Conservation (phyloP, 2,329 filamentous ascomycete genomes). For the Epichloe sp. region DNA sequence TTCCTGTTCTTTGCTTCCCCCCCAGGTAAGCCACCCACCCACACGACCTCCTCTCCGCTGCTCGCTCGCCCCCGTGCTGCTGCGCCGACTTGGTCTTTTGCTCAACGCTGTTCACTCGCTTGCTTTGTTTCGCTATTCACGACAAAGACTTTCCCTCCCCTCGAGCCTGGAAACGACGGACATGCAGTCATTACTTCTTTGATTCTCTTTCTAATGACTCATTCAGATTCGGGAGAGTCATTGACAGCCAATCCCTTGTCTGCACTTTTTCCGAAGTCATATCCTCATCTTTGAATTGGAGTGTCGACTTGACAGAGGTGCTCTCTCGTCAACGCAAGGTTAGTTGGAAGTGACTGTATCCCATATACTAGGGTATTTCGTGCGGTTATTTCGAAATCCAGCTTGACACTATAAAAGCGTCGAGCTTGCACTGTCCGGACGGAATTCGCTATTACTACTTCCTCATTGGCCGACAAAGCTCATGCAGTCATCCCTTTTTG, state of each 20-base stretch:
- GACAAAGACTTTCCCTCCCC: neutral
- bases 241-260: slow-evolving; percentile 5
- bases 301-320: slow-evolving; percentile 7
- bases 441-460: neutral
- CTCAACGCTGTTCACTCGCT: slow-evolving; percentile 4
- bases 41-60: slow-evolving; percentile 7
- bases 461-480: neutral
- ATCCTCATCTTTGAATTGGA: neutral
- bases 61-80: slow-evolving; percentile 4
- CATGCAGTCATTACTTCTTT: neutral
- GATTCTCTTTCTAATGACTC: slow-evolving; percentile 3
- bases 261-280: slow-evolving; percentile 2
- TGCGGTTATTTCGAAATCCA: neutral
- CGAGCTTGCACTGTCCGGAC: neutral
- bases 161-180: neutral
- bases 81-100: slow-evolving; percentile 4
- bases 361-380: neutral
- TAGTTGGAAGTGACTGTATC: slow-evolving; percentile 5
- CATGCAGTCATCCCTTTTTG: neutral
- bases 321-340: slow-evolving; percentile 10
- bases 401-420: neutral
- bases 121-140: slow-evolving; percentile 4
- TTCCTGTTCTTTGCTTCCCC: slow-evolving; percentile 14
- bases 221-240: slow-evolving; percentile 7
- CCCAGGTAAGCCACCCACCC: slow-evolving; percentile 19